Evolutionary conservation across 805 yeast genomes (phyloP), one percentile per base, ranked within the genome.

Genomic region (Monosporozyma unispora): DNA sequence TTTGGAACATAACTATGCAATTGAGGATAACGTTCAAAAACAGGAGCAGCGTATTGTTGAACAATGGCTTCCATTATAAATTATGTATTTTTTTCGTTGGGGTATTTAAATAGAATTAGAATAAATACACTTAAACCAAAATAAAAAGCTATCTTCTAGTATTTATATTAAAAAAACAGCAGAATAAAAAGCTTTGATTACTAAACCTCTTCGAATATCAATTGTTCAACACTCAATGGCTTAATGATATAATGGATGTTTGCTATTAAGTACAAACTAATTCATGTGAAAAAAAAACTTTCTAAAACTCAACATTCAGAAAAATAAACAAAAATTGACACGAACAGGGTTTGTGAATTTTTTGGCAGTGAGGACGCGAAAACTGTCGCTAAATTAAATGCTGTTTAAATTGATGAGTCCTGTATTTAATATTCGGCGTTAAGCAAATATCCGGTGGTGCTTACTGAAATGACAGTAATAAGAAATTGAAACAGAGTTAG

Each of bases 1-100:
- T 63, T 65, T 27, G 70, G 70, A 5, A 52, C 46, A 40, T 52
- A 61, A 10, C 50, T 50, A 16, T 51, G 47, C 31, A 60, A 50
- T 23, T 44, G 44, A 5, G 62, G 61, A 48, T 57, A 56, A 28
- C 54, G 50, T 45, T 57, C 55, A 12, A 60, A 45, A 37, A 60
- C 29, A 7, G 59, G 58, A 48, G 47, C 52, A 22, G 54, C 54
- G 42, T 57, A 53, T 27, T 56, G 54, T 22, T 50, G 29, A 14
- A 52, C 29, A 27, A 54, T 46, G 11, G 52, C 48, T 25, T 55
- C 50, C 57, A 56, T 53, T 29, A 47, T 44, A 16, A 44, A 21
- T 21, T 39, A 4, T n/a, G n/a, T 18, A 16, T 39, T n/a, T 27
- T 4, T 25, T 44, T 14, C 12, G 33, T 31, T 31, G 18, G 35